Conservation (phyloP, 495 filamentous ascomycete genomes). For the Neurospora sp. region DNA sequence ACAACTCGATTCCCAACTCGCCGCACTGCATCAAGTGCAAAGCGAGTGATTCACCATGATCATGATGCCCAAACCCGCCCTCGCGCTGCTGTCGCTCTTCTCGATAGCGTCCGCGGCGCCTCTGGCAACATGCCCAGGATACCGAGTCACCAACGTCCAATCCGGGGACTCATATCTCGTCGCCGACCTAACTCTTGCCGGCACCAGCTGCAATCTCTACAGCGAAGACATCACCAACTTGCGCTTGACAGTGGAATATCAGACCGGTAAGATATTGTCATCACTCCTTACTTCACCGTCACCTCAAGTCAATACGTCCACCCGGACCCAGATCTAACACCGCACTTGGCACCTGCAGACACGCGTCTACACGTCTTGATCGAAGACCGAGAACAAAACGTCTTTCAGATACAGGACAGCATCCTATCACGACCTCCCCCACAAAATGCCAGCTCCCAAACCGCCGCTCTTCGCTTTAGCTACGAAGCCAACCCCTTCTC, state of each 20-base stretch:
- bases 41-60: not conserved
- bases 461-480: constrained; percentile 51
- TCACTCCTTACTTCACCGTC: not conserved
- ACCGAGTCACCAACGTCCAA: constrained; percentile 54
- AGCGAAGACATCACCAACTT: constrained; percentile 56
- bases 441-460: constrained; percentile 9
- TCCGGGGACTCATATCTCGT: constrained; percentile 38
- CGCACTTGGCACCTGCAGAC: constrained; percentile 32
- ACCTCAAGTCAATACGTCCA: not conserved
- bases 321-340: constrained; percentile 2
- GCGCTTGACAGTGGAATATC: constrained; percentile 62
- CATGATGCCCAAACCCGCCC: not conserved
- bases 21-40: not conserved
- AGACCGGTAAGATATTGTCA: constrained; percentile 47
- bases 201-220: constrained; percentile 56
- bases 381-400: constrained; percentile 55
- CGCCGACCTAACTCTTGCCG: constrained; percentile 57
- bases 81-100: constrained; percentile 35
- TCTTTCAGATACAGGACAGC: constrained; percentile 68
- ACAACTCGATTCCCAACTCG: not conserved
- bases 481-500: constrained; percentile 59
- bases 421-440: constrained; percentile 53
- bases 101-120: constrained; percentile 7
- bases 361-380: constrained; percentile 75
- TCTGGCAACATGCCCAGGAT: constrained; percentile 54